Percentiles rank a stretch among this genome's conserved stretches.
Conservation (phyloP, 176 grass and related monocot genomes). For the Elymus sibiricus region DNA sequence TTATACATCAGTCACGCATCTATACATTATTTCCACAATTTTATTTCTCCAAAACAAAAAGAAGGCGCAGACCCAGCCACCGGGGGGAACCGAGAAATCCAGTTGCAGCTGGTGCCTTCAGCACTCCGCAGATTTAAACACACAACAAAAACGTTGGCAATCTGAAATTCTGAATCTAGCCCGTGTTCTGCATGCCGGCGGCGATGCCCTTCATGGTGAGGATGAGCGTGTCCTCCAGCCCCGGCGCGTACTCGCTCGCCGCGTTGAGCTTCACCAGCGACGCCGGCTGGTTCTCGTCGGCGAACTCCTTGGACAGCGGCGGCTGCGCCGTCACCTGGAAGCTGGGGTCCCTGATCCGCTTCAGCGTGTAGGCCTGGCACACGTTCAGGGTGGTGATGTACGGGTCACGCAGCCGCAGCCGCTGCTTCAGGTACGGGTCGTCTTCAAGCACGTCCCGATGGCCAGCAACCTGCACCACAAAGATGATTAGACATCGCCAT, state of each 20-base stretch:
- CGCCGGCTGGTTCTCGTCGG: conserved; percentile 24
- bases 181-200: conserved; percentile 83
- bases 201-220: conserved; percentile 90
- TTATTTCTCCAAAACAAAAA: background rate
- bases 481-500: background rate
- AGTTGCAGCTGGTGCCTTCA: background rate
- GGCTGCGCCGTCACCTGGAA: conserved; percentile 22
- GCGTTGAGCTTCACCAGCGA: conserved; percentile 57
- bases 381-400: conserved; percentile 72
- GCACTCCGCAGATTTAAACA: background rate
- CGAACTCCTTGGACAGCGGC: conserved; percentile 45
- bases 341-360: conserved; percentile 45
- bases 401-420: conserved; percentile 46
- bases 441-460: conserved; percentile 54
- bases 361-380: conserved; percentile 67
- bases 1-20: background rate
- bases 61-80: background rate
- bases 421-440: conserved; percentile 55
- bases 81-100: background rate
- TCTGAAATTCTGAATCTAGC: conserved; percentile 41
- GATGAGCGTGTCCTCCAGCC: conserved; percentile 74
- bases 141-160: background rate
- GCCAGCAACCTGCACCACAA: conserved; percentile 35
- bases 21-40: background rate
- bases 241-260: conserved; percentile 56